phyloP scores from a whole-genome alignment of 139 green algal species.

The Marvania coccoides region DNA sequence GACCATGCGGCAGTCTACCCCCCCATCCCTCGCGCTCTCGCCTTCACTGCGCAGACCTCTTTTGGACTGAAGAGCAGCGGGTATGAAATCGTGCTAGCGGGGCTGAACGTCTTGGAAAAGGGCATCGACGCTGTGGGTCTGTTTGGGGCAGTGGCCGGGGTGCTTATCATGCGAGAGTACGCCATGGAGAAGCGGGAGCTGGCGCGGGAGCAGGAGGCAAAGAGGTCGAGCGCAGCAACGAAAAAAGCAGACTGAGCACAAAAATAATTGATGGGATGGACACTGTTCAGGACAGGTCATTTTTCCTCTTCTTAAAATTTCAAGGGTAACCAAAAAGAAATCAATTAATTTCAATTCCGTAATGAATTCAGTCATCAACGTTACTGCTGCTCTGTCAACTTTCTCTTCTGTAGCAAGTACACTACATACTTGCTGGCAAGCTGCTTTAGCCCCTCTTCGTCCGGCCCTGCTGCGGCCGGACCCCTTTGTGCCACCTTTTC shows the following conservation, averaged over 20 bases:
- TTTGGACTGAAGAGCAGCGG: background rate
- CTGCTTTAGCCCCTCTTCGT: background rate
- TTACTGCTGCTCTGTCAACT: no score
- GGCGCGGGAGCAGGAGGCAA: background rate
- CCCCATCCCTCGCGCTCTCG: background rate
- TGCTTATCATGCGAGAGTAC: constrained; percentile 2
- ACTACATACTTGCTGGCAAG: background rate
- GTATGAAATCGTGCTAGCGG: background rate
- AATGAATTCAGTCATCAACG: no score
- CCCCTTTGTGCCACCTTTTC: background rate
- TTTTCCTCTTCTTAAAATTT: background rate
- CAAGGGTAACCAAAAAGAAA: background rate
- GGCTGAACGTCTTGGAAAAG: constrained; percentile 6
- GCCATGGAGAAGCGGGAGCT: background rate
- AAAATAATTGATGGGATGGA: no score
- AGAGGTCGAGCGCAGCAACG: background rate
- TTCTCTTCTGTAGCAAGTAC: background rate
- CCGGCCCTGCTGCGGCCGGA: background rate
- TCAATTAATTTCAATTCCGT: no score
- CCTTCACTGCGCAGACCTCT: no score
- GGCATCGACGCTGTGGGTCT: constrained; percentile 4
- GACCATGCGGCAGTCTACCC: background rate
- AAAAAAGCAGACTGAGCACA: constrained; percentile 5
- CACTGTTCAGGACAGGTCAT: background rate
- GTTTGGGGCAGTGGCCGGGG: background rate